These are phyloP conservation scores for Auriculariales sp. DNA, from an alignment of 768 basidiomycete species.

Conservation along the genomic window DNA sequence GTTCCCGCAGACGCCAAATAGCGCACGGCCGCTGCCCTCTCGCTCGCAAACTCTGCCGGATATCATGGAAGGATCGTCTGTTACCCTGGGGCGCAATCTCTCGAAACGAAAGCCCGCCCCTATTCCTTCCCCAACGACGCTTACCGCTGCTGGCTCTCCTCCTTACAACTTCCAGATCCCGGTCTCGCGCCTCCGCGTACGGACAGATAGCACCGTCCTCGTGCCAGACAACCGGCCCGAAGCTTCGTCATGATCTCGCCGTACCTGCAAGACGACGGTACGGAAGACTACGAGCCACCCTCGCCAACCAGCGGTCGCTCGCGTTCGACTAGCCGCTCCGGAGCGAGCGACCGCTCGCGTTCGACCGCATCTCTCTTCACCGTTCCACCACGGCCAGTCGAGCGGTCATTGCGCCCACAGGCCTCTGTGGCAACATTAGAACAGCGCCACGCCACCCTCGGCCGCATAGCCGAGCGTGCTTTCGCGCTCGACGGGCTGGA, in stretches of 20 bases:
- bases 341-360: neutral
- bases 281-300: neutral
- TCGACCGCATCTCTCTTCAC: neutral
- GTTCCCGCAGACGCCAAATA: no score
- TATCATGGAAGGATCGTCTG: neutral
- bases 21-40: no score
- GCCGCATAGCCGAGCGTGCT: neutral
- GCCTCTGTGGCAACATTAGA: neutral
- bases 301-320: neutral
- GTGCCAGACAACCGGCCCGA: neutral
- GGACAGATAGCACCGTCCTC: neutral
- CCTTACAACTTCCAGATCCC: no score
- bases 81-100: neutral
- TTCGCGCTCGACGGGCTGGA: no score
- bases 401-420: no score
- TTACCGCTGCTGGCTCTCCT: slow-evolving; percentile 1
- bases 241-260: neutral
- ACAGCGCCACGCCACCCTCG: neutral
- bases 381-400: no score
- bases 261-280: neutral
- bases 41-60: no score
- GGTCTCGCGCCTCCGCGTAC: neutral
- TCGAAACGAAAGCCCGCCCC: neutral
- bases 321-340: neutral
- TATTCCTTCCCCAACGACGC: neutral